Conservation (phyloP, 129 eudicot species). For the Pulicaria dysenterica region DNA sequence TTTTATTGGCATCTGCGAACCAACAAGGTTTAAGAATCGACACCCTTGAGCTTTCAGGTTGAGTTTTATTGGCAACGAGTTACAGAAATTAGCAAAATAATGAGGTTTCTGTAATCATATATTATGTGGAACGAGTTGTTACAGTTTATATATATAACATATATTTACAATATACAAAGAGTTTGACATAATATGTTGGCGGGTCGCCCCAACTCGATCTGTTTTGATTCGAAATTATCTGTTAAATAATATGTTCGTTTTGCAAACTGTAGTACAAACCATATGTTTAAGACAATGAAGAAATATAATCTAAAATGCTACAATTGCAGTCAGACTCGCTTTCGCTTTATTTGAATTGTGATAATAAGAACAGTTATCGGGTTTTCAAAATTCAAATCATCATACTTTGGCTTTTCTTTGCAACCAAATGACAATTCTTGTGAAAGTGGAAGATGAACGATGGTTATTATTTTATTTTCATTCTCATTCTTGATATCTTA, state of each 20-base stretch:
- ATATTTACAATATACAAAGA: no score
- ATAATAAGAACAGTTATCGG: neutral
- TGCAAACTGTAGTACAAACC: neutral
- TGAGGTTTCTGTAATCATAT: no score
- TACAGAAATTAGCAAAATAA: no score
- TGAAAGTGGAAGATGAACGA: neutral
- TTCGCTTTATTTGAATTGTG: no score
- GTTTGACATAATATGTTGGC: no score
- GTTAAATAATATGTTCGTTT: neutral
- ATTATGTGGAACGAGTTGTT: no score
- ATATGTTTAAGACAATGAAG: neutral
- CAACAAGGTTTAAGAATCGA: neutral
- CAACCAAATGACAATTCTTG: neutral
- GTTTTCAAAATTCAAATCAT: neutral
- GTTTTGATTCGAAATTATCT: no score
- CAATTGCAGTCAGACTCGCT: no score
- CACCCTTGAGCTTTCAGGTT: no score
- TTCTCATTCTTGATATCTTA: neutral
- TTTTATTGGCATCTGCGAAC: conserved; percentile 70
- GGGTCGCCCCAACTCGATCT: no score
- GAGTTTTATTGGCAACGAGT: no score
- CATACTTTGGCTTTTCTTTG: neutral
- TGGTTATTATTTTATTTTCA: neutral
- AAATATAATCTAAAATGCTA: neutral
- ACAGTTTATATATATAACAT: no score